Percentiles rank a stretch among this genome's conserved stretches.
Conservation (phyloP, 2,329 filamentous ascomycete genomes). For the Fusarium transvaalense region DNA sequence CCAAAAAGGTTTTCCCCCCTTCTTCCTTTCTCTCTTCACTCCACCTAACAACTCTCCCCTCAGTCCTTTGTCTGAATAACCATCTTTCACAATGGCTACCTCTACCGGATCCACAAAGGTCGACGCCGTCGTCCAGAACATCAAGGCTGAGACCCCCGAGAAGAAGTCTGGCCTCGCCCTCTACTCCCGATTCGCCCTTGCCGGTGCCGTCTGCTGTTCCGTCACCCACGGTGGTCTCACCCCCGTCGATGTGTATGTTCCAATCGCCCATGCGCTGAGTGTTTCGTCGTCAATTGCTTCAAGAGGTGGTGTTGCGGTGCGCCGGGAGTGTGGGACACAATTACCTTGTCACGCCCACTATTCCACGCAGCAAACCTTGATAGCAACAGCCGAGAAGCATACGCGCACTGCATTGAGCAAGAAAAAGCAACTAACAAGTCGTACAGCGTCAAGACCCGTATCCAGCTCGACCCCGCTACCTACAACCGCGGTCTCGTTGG, state of each 20-base stretch:
- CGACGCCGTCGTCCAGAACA: conserved; percentile 59
- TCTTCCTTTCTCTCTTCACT: conserved; percentile 25
- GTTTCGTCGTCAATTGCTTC: conserved; percentile 39
- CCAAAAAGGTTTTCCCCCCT: conserved; percentile 36
- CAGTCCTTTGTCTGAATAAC: conserved; percentile 47
- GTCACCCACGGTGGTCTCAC: conserved; percentile 85
- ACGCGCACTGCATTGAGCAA: neutral
- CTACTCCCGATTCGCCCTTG: conserved; percentile 96
- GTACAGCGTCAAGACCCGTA: conserved; percentile 90
- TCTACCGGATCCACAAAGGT: conserved; percentile 59
- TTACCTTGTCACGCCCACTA: conserved; percentile 17
- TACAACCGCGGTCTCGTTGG: conserved; percentile 91
- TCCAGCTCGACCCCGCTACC: conserved; percentile 89
- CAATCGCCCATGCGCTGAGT: neutral
- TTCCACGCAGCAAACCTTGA: conserved; percentile 4
- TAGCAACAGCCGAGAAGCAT: conserved; percentile 2
- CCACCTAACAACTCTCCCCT: conserved; percentile 50
- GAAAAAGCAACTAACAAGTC: conserved; percentile 34
- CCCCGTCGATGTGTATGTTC: conserved; percentile 21
- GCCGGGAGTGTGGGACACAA: conserved; percentile 13
- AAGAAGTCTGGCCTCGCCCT: conserved; percentile 71
- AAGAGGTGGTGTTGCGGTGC: conserved; percentile 7
- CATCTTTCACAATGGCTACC: conserved; percentile 58
- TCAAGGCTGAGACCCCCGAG: conserved; percentile 56
- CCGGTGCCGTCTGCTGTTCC: conserved; percentile 97